Percentiles rank a stretch among this genome's conserved stretches.
Conservation (phyloP, 768 basidiomycete species). For the Podaxis carcinomalis region DNA sequence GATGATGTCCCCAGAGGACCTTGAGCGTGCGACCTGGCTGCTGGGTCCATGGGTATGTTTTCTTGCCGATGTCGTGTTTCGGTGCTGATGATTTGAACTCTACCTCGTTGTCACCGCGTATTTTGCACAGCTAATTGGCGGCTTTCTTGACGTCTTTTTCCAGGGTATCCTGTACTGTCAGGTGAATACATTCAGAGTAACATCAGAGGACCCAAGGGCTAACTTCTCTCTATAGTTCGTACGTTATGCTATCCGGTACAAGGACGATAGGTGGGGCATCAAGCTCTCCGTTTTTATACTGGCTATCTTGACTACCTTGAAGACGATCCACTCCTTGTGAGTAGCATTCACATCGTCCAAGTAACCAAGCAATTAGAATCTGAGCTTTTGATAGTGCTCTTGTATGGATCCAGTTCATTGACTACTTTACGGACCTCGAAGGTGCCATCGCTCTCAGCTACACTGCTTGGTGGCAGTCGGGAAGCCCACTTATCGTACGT, state of each 20-base stretch:
- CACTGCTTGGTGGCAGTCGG: constrained; percentile 29
- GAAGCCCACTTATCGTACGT: constrained; percentile 26
- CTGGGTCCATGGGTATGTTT: constrained; percentile 29
- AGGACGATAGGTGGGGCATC: constrained; percentile 19
- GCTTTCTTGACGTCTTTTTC: constrained; percentile 23
- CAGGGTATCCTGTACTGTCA: constrained; percentile 29
- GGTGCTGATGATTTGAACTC: neutral
- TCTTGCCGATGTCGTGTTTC: neutral
- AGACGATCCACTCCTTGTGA: constrained; percentile 29
- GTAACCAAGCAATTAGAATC: neutral
- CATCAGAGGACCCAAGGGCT: neutral
- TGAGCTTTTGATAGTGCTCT: constrained; percentile 19
- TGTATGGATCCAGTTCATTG: constrained; percentile 27
- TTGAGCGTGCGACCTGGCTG: constrained; percentile 20
- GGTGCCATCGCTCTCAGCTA: constrained; percentile 26
- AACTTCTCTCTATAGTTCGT: constrained; percentile 19
- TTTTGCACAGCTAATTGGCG: constrained; percentile 24
- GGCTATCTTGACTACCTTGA: constrained; percentile 23
- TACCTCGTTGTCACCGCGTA: neutral
- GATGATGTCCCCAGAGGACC: constrained; percentile 23
- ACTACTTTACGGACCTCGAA: constrained; percentile 23
- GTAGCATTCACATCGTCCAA: constrained; percentile 5
- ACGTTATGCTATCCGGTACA: constrained; percentile 21
- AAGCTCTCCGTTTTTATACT: constrained; percentile 22
- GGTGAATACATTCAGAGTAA: constrained; percentile 13